A percentile compares a stretch with the other conserved stretches of the same genome.
Conservation (phyloP, 2,329 filamentous ascomycete genomes). For the Bipolaris gigantea region DNA sequence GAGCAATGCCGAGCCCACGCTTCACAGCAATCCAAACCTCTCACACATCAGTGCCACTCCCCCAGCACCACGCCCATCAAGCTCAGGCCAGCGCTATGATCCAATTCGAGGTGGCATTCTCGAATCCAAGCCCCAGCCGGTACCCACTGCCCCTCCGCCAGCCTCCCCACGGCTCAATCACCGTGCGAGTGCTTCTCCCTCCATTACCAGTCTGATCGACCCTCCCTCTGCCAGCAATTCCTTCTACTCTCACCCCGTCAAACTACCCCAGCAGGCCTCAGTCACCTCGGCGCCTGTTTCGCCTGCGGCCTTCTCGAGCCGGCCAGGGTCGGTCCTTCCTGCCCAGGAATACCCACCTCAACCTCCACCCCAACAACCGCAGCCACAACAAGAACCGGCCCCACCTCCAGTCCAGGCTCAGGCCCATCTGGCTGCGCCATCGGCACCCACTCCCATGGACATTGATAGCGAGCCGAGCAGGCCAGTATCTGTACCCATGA, state of each 20-base stretch:
- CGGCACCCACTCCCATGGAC: slow-evolving; percentile 41
- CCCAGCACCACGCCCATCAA: slow-evolving; percentile 56
- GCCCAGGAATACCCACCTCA: slow-evolving; percentile 29
- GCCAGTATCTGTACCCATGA: slow-evolving; percentile 34
- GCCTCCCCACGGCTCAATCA: slow-evolving; percentile 62
- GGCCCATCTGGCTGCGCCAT: slow-evolving; percentile 14
- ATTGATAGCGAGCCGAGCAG: slow-evolving; percentile 40
- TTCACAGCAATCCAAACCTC: slow-evolving; percentile 43
- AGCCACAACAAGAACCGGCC: slow-evolving; percentile 19
- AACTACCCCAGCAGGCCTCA: slow-evolving; percentile 41
- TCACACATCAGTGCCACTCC: slow-evolving; percentile 50
- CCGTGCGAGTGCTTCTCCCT: slow-evolving; percentile 84
- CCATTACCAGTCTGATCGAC: slow-evolving; percentile 88
- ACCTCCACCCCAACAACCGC: slow-evolving; percentile 22
- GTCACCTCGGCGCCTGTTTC: slow-evolving; percentile 47
- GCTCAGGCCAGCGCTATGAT: slow-evolving; percentile 83
- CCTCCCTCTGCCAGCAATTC: slow-evolving; percentile 55
- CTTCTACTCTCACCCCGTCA: slow-evolving; percentile 37
- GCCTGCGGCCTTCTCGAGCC: slow-evolving; percentile 38
- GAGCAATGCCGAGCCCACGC: slow-evolving; percentile 45
- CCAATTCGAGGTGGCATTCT: slow-evolving; percentile 71
- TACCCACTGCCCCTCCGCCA: slow-evolving; percentile 51
- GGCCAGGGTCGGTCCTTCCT: slow-evolving; percentile 34
- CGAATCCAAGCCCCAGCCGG: slow-evolving; percentile 47
- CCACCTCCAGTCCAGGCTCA: slow-evolving; percentile 8